Conservation (phyloP, 768 basidiomycete genomes). For the Thelephora ganbajun region DNA sequence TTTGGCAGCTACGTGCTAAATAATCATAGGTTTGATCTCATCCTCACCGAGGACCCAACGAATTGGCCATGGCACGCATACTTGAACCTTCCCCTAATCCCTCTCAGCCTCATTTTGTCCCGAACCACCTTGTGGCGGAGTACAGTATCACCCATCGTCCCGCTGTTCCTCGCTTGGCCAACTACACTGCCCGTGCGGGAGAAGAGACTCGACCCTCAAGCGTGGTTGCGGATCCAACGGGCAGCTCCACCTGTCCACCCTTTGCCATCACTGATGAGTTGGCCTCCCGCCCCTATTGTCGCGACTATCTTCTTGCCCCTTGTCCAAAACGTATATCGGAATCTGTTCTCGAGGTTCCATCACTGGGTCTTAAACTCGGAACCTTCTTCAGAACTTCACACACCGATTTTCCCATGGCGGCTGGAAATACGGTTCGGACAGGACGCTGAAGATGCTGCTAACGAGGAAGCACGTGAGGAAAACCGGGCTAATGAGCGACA, state of each 20-base stretch:
- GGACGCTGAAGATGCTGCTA: constrained; percentile 5
- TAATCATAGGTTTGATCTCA: constrained; percentile 43
- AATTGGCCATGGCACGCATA: constrained; percentile 71
- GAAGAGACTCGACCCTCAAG: background rate
- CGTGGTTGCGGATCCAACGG: background rate
- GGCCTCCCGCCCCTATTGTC: constrained; percentile 22
- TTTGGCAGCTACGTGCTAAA: background rate
- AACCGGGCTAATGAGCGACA: constrained; percentile 8
- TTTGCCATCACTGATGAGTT: constrained; percentile 10
- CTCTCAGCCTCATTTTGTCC: constrained; percentile 50
- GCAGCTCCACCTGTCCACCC: background rate
- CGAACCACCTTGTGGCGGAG: constrained; percentile 20
- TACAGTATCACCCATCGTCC: constrained; percentile 15
- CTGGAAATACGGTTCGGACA: constrained; percentile 13
- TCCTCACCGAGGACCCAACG: constrained; percentile 53
- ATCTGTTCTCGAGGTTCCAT: constrained; percentile 9
- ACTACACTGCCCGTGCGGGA: constrained; percentile 11
- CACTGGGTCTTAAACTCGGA: constrained; percentile 12
- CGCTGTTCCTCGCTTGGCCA: constrained; percentile 20
- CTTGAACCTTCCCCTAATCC: constrained; percentile 61
- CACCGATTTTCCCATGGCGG: constrained; percentile 12
- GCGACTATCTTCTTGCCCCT: constrained; percentile 15
- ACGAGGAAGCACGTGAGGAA: constrained; percentile 4
- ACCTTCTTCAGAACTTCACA: constrained; percentile 3
- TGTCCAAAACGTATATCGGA: constrained; percentile 13